Conservation (phyloP, 352 stramenopile genomes). For the Globisporangium radiosum region DNA sequence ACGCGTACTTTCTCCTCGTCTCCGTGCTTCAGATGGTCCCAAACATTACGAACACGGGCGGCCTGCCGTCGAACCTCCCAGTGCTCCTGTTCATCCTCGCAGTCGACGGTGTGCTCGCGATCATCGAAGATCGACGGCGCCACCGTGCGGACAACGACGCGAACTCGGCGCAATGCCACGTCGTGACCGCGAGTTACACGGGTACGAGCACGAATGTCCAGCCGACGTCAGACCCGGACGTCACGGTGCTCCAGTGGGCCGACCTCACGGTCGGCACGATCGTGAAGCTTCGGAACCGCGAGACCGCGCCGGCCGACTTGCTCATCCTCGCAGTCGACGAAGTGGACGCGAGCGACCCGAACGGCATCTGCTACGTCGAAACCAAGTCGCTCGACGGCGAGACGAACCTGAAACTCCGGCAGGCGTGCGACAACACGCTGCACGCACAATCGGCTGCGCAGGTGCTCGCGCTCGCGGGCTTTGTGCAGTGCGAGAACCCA, state of each 20-base stretch:
- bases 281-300: slow-evolving; percentile 72
- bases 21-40: slow-evolving; percentile 77
- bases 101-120: slow-evolving; percentile 80
- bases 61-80: slow-evolving; percentile 72
- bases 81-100: slow-evolving; percentile 87
- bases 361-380: slow-evolving; percentile 85
- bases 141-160: slow-evolving; percentile 77
- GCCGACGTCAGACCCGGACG: slow-evolving; percentile 24
- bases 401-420: slow-evolving; percentile 89
- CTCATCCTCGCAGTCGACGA: slow-evolving; percentile 78
- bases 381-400: slow-evolving; percentile 90
- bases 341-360: slow-evolving; percentile 33
- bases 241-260: slow-evolving; percentile 62
- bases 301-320: slow-evolving; percentile 78
- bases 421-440: slow-evolving; percentile 58
- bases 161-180: slow-evolving; percentile 66
- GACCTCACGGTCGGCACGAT: slow-evolving; percentile 78
- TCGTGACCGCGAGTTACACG: slow-evolving; percentile 46
- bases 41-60: slow-evolving; percentile 79
- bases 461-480: slow-evolving; percentile 35
- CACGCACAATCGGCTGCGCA: slow-evolving; percentile 27
- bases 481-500: slow-evolving; percentile 62
- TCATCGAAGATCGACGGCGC: slow-evolving; percentile 79
- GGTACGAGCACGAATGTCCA: slow-evolving; percentile 28
- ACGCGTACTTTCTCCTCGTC: slow-evolving; percentile 91